Base-by-base conservation (phyloP, 768 basidiomycete genomes). In the Lyophyllum shimeji region DNA sequence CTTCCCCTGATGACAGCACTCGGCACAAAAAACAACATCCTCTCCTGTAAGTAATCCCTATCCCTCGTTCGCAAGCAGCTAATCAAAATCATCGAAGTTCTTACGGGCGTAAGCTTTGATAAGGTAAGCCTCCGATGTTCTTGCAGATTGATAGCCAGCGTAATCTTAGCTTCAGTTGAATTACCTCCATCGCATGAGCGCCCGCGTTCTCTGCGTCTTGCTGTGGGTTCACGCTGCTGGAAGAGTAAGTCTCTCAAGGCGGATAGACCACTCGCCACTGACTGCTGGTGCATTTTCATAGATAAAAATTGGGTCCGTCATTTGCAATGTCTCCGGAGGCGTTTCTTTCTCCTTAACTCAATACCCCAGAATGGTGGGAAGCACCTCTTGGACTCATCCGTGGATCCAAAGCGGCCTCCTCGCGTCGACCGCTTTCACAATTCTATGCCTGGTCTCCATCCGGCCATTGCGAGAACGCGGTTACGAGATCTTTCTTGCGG, bases 1-100 rank as follows among this genome's bases (percentile, higher is more conserved):
- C 66, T 83, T 0, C 80, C 84, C 1, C 70, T 87, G 18, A 71
- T 86, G 62, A 74, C 78, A 15, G 83, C 77, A 2, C 75, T 88
- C 23, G 83, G 82, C 1, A 82, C 80, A 58, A 61, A 56, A 25
- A 86, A 87, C 66, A 86, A 86, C 54, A 63, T 83, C 15, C 63
- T 76, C 31, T 70, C 71, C 3, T 69, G 74, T 74, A 23, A 50
- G 71, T 23, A 23, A 7, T 46, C 33, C 7, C 31, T 5, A 40
- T 3, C 31, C 39, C 29, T 21, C 33, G n/a, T 39, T n/a, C 29
- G n/a, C 6, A 13, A 2, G 31, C 48, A 25, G 11, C 43, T 57
- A 12, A 54, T 46, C 18, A 5, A 29, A 5, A 9, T 29, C 15
- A 37, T n/a, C 31, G 27, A 56, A 84, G 82, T 73, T 29, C 61